Percentiles rank a stretch among this genome's conserved stretches.
Conservation (phyloP, 306 rosid genomes). For the Inga laurina region DNA sequence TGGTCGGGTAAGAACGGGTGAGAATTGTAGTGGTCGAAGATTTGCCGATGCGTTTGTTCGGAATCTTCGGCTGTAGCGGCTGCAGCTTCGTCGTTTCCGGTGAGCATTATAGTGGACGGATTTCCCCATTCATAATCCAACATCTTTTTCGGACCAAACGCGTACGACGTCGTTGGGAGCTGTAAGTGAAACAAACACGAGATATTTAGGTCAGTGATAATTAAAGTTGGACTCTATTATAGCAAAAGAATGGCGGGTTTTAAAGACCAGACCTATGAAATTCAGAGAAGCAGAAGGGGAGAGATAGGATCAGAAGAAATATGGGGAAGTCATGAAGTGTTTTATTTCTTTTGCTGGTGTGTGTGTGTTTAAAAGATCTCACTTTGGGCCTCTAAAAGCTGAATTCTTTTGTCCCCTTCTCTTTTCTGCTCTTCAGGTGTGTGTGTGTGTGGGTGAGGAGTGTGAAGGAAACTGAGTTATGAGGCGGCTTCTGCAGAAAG, state of each 20-base stretch:
- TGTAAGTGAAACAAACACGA: not conserved
- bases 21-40: conserved; percentile 44
- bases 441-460: not conserved
- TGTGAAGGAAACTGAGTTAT: conserved; percentile 29
- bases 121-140: conserved; percentile 79
- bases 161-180: conserved; percentile 3
- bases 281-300: not conserved
- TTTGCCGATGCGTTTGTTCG: conserved; percentile 45
- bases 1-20: conserved; percentile 36
- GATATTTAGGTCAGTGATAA: not conserved
- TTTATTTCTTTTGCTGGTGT: not conserved
- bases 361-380: conserved; percentile 11
- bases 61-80: conserved; percentile 15
- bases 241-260: too few species aligned
- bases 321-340: not conserved
- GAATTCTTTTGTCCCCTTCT: conserved; percentile 20
- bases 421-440: not conserved
- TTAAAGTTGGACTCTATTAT: too few species aligned
- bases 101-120: conserved; percentile 52
- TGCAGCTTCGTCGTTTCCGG: conserved; percentile 39
- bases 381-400: conserved; percentile 29
- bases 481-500: conserved; percentile 49
- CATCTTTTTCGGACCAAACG: conserved; percentile 30
- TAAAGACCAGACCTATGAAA: not conserved
- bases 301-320: not conserved